Percentiles rank a stretch among this genome's conserved stretches.
phyloP scores from a whole-genome alignment of 2,329 filamentous ascomycete genomes.

The Westerdykella aurantiaca region DNA sequence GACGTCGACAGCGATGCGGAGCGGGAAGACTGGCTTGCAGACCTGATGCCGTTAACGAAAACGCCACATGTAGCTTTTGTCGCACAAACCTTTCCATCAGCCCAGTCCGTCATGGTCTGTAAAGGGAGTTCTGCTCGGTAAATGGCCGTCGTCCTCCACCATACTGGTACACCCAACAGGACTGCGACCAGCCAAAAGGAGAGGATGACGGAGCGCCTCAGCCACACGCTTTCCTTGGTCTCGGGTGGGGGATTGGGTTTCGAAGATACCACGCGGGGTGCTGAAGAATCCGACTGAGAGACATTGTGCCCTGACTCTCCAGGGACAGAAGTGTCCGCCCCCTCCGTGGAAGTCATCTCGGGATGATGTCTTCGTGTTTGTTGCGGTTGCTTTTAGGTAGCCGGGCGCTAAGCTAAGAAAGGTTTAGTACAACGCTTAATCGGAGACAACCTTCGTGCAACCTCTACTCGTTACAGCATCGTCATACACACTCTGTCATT shows the following conservation, averaged over 20 bases:
- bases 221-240: slow-evolving; percentile 60
- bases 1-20: slow-evolving; percentile 73
- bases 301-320: slow-evolving; percentile 4
- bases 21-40: slow-evolving; percentile 81
- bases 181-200: slow-evolving; percentile 90
- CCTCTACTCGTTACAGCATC: not conserved
- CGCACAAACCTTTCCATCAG: slow-evolving; percentile 69
- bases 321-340: slow-evolving; percentile 18
- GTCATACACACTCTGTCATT: not conserved
- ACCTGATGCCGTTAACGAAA: slow-evolving; percentile 49
- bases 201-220: slow-evolving; percentile 68
- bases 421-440: not conserved
- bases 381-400: slow-evolving; percentile 1
- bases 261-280: slow-evolving; percentile 4
- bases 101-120: slow-evolving; percentile 83
- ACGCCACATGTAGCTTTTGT: not conserved
- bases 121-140: slow-evolving; percentile 80
- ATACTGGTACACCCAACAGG: slow-evolving; percentile 81
- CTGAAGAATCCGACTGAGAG: slow-evolving; percentile 1
- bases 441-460: not conserved
- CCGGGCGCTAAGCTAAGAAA: not conserved
- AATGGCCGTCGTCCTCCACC: slow-evolving; percentile 92
- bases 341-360: slow-evolving; percentile 24
- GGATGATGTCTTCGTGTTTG: slow-evolving; percentile 7
- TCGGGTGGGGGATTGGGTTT: slow-evolving; percentile 63